Conservation (phyloP, 2,329 filamentous ascomycete species). For the Anthostomella pinea region DNA sequence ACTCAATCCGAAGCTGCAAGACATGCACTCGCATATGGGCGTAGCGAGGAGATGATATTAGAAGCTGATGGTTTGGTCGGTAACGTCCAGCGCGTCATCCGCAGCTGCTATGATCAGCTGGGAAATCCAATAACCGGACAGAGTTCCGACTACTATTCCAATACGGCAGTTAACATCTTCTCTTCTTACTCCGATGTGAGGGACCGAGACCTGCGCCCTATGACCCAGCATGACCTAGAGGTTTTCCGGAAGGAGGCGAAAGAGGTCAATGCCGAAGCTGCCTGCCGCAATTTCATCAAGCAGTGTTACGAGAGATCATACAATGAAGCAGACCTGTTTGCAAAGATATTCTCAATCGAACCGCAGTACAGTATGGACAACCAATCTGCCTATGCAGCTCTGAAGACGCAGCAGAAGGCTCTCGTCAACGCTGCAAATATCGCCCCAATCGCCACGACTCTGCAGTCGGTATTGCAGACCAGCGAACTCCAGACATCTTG, state of each 20-base stretch:
- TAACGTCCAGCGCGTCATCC: slow-evolving; percentile 53
- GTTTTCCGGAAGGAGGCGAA: slow-evolving; percentile 54
- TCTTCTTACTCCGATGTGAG: slow-evolving; percentile 51
- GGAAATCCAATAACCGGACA: slow-evolving; percentile 44
- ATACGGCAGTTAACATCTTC: slow-evolving; percentile 53
- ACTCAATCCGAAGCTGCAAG: slow-evolving; percentile 59
- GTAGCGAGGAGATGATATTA: slow-evolving; percentile 56
- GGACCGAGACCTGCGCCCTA: slow-evolving; percentile 51
- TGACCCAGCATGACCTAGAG: slow-evolving; percentile 53
- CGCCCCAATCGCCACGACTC: slow-evolving; percentile 46
- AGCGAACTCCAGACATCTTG: slow-evolving; percentile 50
- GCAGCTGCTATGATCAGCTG: slow-evolving; percentile 49
- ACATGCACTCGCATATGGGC: slow-evolving; percentile 58
- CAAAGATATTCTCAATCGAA: slow-evolving; percentile 55
- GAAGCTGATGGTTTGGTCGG: slow-evolving; percentile 55
- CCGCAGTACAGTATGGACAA: slow-evolving; percentile 48
- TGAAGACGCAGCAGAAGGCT: slow-evolving; percentile 49
- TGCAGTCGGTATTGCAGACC: slow-evolving; percentile 48
- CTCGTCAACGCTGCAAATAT: slow-evolving; percentile 55
- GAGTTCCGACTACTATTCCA: slow-evolving; percentile 52
- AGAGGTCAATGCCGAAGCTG: slow-evolving; percentile 49
- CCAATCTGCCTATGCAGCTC: slow-evolving; percentile 48
- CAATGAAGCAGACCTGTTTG: slow-evolving; percentile 52
- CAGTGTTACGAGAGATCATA: slow-evolving; percentile 58
- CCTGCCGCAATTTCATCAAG: slow-evolving; percentile 56